A percentile compares a stretch with the other conserved stretches of the same genome.
Conservation (phyloP, 768 basidiomycete species). For the Suillus spraguei region DNA sequence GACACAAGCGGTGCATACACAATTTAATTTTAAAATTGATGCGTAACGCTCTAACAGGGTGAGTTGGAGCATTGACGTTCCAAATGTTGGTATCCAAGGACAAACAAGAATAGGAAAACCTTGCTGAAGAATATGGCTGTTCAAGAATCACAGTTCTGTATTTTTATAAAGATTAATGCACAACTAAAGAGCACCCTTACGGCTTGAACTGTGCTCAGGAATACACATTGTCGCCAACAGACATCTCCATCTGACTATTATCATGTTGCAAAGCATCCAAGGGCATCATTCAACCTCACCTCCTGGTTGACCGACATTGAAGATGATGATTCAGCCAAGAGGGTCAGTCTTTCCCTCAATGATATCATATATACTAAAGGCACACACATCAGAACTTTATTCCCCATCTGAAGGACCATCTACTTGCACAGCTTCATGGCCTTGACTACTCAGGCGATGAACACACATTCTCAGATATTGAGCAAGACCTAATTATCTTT, state of each 20-base stretch:
- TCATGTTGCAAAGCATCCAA: too few relatives aligned
- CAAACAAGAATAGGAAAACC: background rate
- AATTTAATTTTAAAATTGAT: background rate
- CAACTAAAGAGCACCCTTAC: too few relatives aligned
- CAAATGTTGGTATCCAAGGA: constrained; percentile 9
- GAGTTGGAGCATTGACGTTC: constrained; percentile 13
- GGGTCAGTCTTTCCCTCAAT: constrained; percentile 24
- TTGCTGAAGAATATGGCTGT: too few relatives aligned
- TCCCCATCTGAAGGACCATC: constrained; percentile 15
- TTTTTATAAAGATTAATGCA: too few relatives aligned
- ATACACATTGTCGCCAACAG: too few relatives aligned
- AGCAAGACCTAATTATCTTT: constrained; percentile 28
- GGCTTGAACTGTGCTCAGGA: too few relatives aligned
- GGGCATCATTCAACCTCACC: too few relatives aligned
- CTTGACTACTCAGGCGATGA: constrained; percentile 18
- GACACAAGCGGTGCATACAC: constrained; percentile 31
- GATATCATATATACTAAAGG: constrained; percentile 2
- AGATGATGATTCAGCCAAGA: constrained; percentile 19
- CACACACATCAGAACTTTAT: constrained; percentile 32
- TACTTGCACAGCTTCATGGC: constrained; percentile 12
- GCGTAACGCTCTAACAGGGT: constrained; percentile 7
- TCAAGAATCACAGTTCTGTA: too few relatives aligned
- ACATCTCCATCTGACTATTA: too few relatives aligned
- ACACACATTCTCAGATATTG: constrained; percentile 21
- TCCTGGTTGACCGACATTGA: too few relatives aligned